Conservation (phyloP, 257 asterid species). For the Cynanchum wilfordii region DNA sequence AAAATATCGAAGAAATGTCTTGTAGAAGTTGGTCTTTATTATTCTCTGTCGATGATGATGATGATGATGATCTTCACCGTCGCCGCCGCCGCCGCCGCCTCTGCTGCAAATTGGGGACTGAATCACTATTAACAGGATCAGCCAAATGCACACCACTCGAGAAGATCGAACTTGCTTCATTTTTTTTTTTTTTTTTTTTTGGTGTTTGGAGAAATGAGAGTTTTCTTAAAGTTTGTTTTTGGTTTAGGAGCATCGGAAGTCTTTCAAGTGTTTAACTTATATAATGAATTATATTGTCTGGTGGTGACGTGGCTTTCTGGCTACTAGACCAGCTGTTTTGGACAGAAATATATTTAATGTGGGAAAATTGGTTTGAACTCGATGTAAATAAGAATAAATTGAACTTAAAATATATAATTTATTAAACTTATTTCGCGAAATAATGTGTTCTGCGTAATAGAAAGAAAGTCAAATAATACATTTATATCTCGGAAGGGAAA, state of each 20-base stretch:
- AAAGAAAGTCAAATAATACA: too few species aligned
- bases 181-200: too few species aligned
- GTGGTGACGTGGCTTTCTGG: neutral
- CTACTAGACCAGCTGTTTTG: too few species aligned
- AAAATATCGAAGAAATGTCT: slow-evolving; percentile 14
- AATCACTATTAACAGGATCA: slow-evolving; percentile 13
- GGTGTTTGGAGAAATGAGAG: neutral
- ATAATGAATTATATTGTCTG: neutral
- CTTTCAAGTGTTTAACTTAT: neutral
- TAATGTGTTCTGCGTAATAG: too few species aligned
- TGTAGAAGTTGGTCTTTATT: slow-evolving; percentile 26
- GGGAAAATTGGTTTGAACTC: too few species aligned
- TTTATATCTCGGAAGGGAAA: neutral
- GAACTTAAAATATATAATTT: too few species aligned
- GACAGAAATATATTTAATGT: too few species aligned
- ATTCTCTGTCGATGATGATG: slow-evolving; percentile 14
- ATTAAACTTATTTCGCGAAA: too few species aligned
- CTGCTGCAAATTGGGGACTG: slow-evolving; percentile 24
- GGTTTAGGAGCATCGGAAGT: neutral
- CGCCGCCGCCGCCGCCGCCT: too few species aligned
- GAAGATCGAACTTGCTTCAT: neutral
- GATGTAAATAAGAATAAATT: too few species aligned
- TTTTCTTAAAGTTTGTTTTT: neutral
- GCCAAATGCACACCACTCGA: neutral
- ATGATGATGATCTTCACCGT: slow-evolving; percentile 5